A percentile compares a stretch with the other conserved stretches of the same genome.
phyloP scores from a whole-genome alignment of 2,329 filamentous ascomycete genomes.

The Colletotrichum coccodes region DNA sequence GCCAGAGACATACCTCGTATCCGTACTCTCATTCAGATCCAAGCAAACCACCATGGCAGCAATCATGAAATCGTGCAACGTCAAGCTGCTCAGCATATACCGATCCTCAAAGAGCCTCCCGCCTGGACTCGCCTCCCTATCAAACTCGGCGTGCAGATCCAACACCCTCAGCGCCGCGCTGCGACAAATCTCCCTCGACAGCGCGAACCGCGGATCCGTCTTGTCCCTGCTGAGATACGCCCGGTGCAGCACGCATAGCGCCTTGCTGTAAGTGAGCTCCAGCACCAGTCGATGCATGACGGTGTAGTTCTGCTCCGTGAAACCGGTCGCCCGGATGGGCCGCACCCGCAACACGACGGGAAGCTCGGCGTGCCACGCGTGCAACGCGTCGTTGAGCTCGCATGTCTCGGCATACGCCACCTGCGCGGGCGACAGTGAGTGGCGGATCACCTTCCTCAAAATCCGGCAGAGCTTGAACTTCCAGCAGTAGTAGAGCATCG shows the following conservation, averaged over 20 bases:
- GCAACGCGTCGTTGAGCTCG: conserved; percentile 52
- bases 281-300: conserved; percentile 61
- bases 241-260: conserved; percentile 60
- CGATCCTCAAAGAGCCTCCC: conserved; percentile 62
- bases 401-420: conserved; percentile 47
- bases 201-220: conserved; percentile 45
- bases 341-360: conserved; percentile 52
- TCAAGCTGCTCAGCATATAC: conserved; percentile 63
- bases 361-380: conserved; percentile 47
- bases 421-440: conserved; percentile 49
- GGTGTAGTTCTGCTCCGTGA: conserved; percentile 53
- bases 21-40: conserved; percentile 53
- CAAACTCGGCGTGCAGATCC: conserved; percentile 58
- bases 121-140: conserved; percentile 55
- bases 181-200: conserved; percentile 53
- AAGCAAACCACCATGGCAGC: conserved; percentile 70
- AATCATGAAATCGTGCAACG: conserved; percentile 66
- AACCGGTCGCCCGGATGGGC: conserved; percentile 53
- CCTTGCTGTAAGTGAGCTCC: conserved; percentile 59
- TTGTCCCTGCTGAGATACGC: conserved; percentile 54
- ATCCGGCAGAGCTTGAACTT: conserved; percentile 56
- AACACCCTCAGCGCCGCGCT: conserved; percentile 56
- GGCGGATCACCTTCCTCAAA: conserved; percentile 53
- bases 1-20: conserved; percentile 45
- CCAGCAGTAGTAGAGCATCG: conserved; percentile 52